Base-by-base conservation (phyloP, 1,284 basidiomycete species). In the Sphagnurus paluster region DNA sequence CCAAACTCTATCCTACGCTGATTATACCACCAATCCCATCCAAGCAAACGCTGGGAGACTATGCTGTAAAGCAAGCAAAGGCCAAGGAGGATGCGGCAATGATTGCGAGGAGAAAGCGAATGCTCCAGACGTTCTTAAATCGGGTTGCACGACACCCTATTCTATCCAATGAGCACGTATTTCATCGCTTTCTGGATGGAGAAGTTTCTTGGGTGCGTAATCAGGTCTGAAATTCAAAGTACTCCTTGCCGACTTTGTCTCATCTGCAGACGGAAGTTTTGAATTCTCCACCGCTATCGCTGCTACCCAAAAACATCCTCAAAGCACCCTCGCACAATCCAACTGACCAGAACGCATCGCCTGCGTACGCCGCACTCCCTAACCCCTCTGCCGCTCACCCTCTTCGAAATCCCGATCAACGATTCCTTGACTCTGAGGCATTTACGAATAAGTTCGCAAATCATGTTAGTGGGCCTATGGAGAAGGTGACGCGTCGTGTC, bases 11-110 rank as follows among this genome's bases (percentile, higher is more conserved):
- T 66, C 97, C 97, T 0, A 98, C 95, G 10, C 73, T 96, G 56
- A 98, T 99, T 61, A 89, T 99, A 52, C 96, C 97, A 1, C 97
- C 97, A 28, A 97, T 99, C 52, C 97, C 97, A 1, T 94, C 91
- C 3, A 99, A 99, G 70, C 95, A 99, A 70, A 90, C 88, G 2
- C 76, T 99, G 23, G 83, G 92, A 21, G 97, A 99, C 61, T 99
- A 99, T 72, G 97, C 97, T 0, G 88, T 95, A 51, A 98, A 98
- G 70, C 96, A 98, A 64, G 86, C 80, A 13, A 98, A 96, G 68
- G 96, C 96, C 9, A 98, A 97, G 64, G 95, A 99, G 62, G 97
- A 99, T 61, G 84, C 88, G 1, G 83, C 87, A 2, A 85, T 98
- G 71, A 98, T 99, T 62, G 84, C 93, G 0, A 77, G 90, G 48